Conservation (phyloP, 805 yeast species). For the Grigorovia humatica region DNA sequence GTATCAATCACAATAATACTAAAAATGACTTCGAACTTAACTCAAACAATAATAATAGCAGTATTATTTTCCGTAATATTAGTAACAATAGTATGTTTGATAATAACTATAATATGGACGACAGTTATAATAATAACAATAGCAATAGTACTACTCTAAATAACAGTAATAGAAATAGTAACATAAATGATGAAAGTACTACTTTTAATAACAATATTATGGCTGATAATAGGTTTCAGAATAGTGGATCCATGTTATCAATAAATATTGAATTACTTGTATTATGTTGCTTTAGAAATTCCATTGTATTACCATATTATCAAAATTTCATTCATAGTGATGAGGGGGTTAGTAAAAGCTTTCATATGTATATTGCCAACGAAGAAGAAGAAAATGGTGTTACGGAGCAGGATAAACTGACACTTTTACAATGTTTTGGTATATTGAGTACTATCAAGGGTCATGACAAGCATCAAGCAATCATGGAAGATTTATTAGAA, state of each 20-base stretch:
- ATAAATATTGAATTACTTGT: constrained; percentile 32
- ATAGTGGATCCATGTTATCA: background rate
- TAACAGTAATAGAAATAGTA: background rate
- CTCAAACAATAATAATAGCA: background rate
- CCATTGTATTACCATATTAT: constrained; percentile 42
- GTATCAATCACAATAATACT: background rate
- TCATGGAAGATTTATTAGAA: constrained; percentile 43
- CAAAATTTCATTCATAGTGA: constrained; percentile 31
- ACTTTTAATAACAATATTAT: background rate
- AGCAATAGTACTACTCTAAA: background rate
- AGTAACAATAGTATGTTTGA: background rate
- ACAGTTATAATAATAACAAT: background rate
- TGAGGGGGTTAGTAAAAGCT: constrained; percentile 26
- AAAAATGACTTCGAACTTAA: background rate
- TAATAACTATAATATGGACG: background rate
- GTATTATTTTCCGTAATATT: background rate
- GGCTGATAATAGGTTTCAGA: background rate
- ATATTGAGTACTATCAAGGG: constrained; percentile 43
- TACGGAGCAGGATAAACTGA: constrained; percentile 33
- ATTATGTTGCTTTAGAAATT: constrained; percentile 40
- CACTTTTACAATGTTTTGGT: constrained; percentile 53
- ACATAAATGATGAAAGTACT: background rate
- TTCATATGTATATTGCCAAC: constrained; percentile 25
- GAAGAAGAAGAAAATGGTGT: constrained; percentile 33
- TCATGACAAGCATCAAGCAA: constrained; percentile 44